phyloP scores from a whole-genome alignment of 2,329 filamentous ascomycete species.

The Biscogniauxia marginata region DNA sequence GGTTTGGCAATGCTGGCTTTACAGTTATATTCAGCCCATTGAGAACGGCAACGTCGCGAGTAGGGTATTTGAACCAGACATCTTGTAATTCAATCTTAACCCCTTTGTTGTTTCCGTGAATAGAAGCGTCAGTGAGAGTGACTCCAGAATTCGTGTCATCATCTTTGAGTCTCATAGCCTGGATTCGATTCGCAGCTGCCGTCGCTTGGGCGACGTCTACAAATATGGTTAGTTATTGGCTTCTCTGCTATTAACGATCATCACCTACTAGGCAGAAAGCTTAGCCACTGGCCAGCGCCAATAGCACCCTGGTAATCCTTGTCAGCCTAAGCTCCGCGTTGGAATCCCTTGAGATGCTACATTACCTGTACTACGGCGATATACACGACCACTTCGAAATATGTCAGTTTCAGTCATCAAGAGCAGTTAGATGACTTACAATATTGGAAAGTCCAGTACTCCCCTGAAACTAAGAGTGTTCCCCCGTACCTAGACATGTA shows the following conservation, averaged over 20 bases:
- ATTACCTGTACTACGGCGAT: conserved; percentile 62
- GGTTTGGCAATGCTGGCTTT: conserved; percentile 1
- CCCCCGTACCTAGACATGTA: conserved; percentile 64
- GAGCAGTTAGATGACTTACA: conserved; percentile 23
- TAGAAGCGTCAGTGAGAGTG: conserved; percentile 33
- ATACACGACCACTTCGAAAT: conserved; percentile 51
- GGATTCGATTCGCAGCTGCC: conserved; percentile 60
- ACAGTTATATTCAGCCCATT: conserved; percentile 57
- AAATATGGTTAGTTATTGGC: conserved; percentile 5
- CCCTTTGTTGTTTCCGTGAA: conserved; percentile 44
- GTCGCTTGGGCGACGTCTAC: conserved; percentile 55
- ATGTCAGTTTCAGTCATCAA: conserved; percentile 10
- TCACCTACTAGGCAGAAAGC: conserved; percentile 56
- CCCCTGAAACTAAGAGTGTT: conserved; percentile 52
- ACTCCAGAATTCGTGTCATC: conserved; percentile 18
- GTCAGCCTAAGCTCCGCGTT: conserved; percentile 5
- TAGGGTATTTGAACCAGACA: conserved; percentile 61
- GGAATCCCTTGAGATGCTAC: not conserved
- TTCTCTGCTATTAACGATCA: not conserved
- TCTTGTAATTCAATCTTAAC: conserved; percentile 56
- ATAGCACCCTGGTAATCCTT: conserved; percentile 49
- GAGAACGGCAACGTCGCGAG: conserved; percentile 56
- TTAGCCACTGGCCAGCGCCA: conserved; percentile 65
- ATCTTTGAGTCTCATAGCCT: conserved; percentile 44
- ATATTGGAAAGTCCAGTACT: conserved; percentile 49